Evolutionary conservation across 805 yeast species (phyloP), one percentile per base, ranked within the genome.

Genomic region (Candida manassasensis): DNA sequence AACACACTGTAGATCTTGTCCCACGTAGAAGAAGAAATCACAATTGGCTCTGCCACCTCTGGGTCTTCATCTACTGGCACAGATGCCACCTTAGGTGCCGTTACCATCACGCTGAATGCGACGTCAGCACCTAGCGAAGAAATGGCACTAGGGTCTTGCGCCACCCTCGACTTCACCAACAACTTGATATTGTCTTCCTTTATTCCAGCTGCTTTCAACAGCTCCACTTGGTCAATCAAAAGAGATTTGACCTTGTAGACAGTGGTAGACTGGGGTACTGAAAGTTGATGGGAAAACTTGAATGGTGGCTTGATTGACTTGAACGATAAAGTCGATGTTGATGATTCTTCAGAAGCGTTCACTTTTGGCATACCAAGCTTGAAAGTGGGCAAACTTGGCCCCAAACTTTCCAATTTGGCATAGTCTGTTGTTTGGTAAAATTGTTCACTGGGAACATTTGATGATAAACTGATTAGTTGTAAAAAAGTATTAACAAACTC

Each of bases 251-350:
- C 45, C 25, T 61, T 55, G 47, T 60, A 63, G 8, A 68, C 52
- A 4, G 69, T 57, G 12, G 38, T 56, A 25, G 50, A 56, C 15
- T 21, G 45, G 3, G 50, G 42, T 22, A 50, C 61, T 5, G 25
- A 26, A 36, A 67, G 44, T 25, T 41, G 53, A 4, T 51, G 41
- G 25, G 61, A 53, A 55, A 84, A 82, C 50, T 79, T 84, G 50
- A 45, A 58, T 4, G 95, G 95, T 4, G 81, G 75, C 47, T 79
- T 77, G 36, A 86, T 72, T 19, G 89, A 81, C 55, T 81, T 81
- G 52, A 85, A 67, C 14, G 52, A 44, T 34, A 69, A 47, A 15
- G 44, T 49, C 33, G 62, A 46, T 6, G 6, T 6, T 31, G 42
- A 36, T 22, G 21, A 25, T 27, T 40, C 41, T 15, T 12, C 15